Evolutionary conservation across 2,329 filamentous ascomycete species (phyloP).

Genomic region (Harringtonia lauricola): DNA sequence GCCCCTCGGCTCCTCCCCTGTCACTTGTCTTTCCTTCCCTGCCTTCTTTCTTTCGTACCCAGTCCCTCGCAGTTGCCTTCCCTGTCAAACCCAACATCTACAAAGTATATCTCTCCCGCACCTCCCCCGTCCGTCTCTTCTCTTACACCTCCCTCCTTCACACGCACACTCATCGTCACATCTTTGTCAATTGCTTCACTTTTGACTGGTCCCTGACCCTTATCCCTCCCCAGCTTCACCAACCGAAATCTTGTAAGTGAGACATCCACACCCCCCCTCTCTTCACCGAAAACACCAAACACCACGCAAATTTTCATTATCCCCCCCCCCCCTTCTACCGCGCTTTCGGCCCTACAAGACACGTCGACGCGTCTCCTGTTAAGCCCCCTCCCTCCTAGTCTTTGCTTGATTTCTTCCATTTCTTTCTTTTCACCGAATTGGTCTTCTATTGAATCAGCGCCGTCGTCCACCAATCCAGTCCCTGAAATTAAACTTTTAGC

Average conservation of each 20-base stretch:
- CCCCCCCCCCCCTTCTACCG: neutral
- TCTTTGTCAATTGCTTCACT: neutral
- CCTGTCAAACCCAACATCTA: neutral
- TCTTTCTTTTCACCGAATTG: constrained; percentile 5
- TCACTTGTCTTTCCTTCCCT: neutral
- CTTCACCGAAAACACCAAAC: neutral
- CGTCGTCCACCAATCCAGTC: constrained; percentile 1
- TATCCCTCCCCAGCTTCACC: neutral
- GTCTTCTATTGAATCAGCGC: constrained; percentile 2
- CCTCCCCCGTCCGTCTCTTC: neutral
- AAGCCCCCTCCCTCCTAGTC: neutral
- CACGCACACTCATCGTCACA: no score
- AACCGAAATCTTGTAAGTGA: neutral
- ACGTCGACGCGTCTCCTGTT: neutral
- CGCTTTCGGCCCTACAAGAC: neutral
- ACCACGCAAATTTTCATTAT: neutral
- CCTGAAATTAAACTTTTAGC: constrained; percentile 7
- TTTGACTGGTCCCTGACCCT: neutral
- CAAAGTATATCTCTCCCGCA: constrained; percentile 1
- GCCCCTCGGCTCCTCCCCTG: constrained; percentile 3
- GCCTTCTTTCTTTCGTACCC: constrained; percentile 1
- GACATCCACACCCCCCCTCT: neutral
- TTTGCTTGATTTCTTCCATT: neutral
- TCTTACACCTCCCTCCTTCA: neutral
- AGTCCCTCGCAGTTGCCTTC: neutral